Conservation (phyloP, 2,329 filamentous ascomycete genomes). For the Chalara sp. region DNA sequence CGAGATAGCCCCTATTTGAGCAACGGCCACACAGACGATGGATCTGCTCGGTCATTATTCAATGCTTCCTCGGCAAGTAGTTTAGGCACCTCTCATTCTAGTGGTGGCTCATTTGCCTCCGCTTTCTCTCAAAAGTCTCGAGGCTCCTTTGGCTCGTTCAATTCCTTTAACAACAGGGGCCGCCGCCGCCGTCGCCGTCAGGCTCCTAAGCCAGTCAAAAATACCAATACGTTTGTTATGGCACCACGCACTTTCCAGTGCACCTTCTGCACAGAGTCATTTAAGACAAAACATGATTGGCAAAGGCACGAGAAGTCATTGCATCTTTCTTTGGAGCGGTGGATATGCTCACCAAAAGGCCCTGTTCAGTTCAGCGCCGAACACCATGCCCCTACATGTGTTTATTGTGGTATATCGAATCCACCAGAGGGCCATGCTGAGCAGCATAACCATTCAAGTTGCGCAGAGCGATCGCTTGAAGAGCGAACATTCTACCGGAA, state of each 20-base stretch:
- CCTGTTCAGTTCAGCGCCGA: constrained; percentile 49
- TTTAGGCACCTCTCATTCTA: constrained; percentile 54
- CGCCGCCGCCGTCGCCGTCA: constrained; percentile 24
- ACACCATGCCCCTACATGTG: constrained; percentile 49
- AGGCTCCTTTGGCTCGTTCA: constrained; percentile 39
- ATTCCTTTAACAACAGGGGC: constrained; percentile 21
- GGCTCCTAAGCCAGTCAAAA: constrained; percentile 31
- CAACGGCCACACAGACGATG: constrained; percentile 53
- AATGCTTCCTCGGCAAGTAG: constrained; percentile 55
- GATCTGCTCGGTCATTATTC: constrained; percentile 49
- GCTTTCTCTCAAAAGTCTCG: constrained; percentile 52
- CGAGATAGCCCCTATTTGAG: constrained; percentile 48
- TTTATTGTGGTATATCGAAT: constrained; percentile 51
- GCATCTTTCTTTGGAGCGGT: constrained; percentile 57
- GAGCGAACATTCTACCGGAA: constrained; percentile 63
- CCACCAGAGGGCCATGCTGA: constrained; percentile 51
- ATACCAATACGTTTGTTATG: constrained; percentile 36
- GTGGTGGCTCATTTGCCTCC: constrained; percentile 50
- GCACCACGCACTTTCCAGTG: constrained; percentile 46
- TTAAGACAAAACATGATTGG: constrained; percentile 64
- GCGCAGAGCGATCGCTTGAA: constrained; percentile 55
- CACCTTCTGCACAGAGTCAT: constrained; percentile 63
- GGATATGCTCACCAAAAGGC: constrained; percentile 57
- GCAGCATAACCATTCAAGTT: constrained; percentile 53
- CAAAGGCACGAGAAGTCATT: constrained; percentile 64